phyloP scores from a whole-genome alignment of 2,329 filamentous ascomycete species.

The Beauveria bassiana region DNA sequence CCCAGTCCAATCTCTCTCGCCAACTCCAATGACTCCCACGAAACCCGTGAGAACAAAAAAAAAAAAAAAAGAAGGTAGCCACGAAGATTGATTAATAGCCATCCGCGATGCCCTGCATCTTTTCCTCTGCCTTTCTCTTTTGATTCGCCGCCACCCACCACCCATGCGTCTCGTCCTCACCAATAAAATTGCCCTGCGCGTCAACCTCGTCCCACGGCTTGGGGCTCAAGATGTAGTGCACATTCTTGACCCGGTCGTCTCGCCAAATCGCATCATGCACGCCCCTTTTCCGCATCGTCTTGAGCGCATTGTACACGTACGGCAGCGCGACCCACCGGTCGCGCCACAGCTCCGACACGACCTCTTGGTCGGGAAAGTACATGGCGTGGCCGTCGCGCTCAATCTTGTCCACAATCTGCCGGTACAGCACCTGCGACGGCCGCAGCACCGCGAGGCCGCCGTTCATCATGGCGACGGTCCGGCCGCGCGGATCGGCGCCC shows the following conservation, averaged over 20 bases:
- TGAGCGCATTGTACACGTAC: constrained; percentile 56
- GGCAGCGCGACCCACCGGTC: constrained; percentile 51
- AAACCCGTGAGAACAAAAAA: too few relatives aligned
- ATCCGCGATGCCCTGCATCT: constrained; percentile 27
- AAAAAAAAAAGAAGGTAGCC: not conserved
- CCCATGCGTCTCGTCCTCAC: constrained; percentile 39
- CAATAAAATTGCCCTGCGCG: constrained; percentile 33
- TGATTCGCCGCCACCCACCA: constrained; percentile 50
- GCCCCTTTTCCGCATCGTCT: constrained; percentile 46
- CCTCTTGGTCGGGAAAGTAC: constrained; percentile 53
- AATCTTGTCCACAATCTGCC: constrained; percentile 44
- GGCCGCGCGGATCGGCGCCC: constrained; percentile 35
- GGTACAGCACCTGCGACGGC: constrained; percentile 40
- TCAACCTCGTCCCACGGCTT: constrained; percentile 54
- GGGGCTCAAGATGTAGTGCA: constrained; percentile 54
- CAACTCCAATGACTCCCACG: too few relatives aligned
- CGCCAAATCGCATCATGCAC: constrained; percentile 51
- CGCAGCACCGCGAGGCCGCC: constrained; percentile 51
- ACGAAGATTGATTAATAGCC: constrained; percentile 12
- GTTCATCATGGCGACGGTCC: constrained; percentile 43
- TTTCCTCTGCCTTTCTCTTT: constrained; percentile 36
- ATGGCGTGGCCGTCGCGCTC: constrained; percentile 37
- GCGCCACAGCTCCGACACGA: constrained; percentile 47
- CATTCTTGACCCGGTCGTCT: constrained; percentile 50
- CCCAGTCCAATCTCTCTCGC: not conserved